Evolutionary conservation across 768 basidiomycete species (phyloP).

Genomic region (Boletus fagicola): DNA sequence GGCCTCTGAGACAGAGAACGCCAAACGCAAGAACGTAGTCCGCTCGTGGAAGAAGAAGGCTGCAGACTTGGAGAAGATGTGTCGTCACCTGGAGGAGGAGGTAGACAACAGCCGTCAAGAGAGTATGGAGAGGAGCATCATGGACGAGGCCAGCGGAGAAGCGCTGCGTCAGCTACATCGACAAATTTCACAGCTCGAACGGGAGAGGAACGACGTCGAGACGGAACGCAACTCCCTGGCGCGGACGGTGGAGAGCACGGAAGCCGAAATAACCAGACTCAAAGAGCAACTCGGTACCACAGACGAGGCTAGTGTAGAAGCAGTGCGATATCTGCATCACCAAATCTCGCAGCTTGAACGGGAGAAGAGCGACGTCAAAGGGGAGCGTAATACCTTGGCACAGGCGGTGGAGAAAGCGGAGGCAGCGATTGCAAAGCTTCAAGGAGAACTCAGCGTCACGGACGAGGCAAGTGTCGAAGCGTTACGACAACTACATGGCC

Average conservation of each 20-base stretch:
- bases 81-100: constrained; percentile 75
- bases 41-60: constrained; percentile 76
- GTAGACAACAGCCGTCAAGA: constrained; percentile 83
- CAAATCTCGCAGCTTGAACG: constrained; percentile 72
- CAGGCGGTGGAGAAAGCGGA: constrained; percentile 3
- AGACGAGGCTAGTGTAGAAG: constrained; percentile 69
- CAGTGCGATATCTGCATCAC: constrained; percentile 68
- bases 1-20: constrained; percentile 60
- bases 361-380: constrained; percentile 51
- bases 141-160: constrained; percentile 78
- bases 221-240: constrained; percentile 44
- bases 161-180: constrained; percentile 77
- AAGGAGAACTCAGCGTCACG: neutral
- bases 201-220: constrained; percentile 54
- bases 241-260: constrained; percentile 34
- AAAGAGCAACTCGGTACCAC: constrained; percentile 52
- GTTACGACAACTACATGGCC: constrained; percentile 69
- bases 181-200: constrained; percentile 74
- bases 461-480: constrained; percentile 74
- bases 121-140: constrained; percentile 76
- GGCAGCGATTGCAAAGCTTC: neutral
- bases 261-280: constrained; percentile 45
- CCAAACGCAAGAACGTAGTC: constrained; percentile 52
- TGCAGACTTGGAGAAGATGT: constrained; percentile 65
- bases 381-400: constrained; percentile 43